Percentiles rank a stretch among this genome's conserved stretches.
Conservation (phyloP, 2,329 filamentous ascomycete species). For the Shiraia sp. region DNA sequence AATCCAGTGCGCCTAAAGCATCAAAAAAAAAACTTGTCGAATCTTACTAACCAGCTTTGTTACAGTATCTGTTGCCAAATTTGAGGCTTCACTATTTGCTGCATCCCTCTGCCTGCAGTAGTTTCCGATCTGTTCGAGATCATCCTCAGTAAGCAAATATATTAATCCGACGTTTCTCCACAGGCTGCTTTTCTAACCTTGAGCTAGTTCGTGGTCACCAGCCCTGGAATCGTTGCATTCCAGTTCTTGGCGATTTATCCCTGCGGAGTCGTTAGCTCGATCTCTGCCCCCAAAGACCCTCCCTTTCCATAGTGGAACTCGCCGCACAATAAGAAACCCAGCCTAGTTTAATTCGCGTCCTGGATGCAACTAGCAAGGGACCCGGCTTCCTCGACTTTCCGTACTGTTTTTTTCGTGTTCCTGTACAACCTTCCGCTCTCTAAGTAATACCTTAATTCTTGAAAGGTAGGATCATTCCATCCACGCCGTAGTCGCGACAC, state of each 20-base stretch:
- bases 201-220: conserved; percentile 43
- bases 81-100: too few relatives aligned
- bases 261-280: conserved; percentile 60
- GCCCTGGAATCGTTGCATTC: conserved; percentile 49
- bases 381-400: conserved; percentile 37
- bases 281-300: conserved; percentile 48
- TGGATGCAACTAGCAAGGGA: conserved; percentile 51
- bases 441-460: conserved; percentile 54
- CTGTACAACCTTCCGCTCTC: conserved; percentile 43
- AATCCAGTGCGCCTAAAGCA: too few relatives aligned
- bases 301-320: conserved; percentile 39
- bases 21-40: too few relatives aligned
- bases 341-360: conserved; percentile 44
- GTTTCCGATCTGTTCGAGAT: too few relatives aligned
- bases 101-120: too few relatives aligned
- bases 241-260: conserved; percentile 47
- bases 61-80: too few relatives aligned
- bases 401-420: conserved; percentile 39
- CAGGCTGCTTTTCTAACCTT: too few relatives aligned
- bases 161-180: too few relatives aligned
- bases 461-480: conserved; percentile 47
- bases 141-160: too few relatives aligned
- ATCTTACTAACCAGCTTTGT: too few relatives aligned
- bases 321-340: conserved; percentile 40
- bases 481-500: conserved; percentile 18